Conservation (phyloP, 495 filamentous ascomycete species). For the Penicillium herquei region DNA sequence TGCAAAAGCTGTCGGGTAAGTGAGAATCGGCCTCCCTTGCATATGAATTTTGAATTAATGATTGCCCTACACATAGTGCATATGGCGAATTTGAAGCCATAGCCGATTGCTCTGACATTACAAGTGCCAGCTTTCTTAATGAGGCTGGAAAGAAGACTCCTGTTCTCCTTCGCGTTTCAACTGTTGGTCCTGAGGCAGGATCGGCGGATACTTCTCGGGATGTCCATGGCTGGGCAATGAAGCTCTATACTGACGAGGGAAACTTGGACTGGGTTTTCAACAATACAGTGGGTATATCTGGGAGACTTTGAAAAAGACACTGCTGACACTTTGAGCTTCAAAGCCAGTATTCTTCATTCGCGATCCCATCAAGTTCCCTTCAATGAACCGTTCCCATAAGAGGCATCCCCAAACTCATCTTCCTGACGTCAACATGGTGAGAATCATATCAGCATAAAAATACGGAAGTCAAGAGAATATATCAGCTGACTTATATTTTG, state of each 20-base stretch:
- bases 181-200: constrained; percentile 62
- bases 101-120: constrained; percentile 4
- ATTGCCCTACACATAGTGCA: no score
- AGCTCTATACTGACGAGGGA: constrained; percentile 76
- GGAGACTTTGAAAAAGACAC: no score
- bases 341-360: constrained; percentile 1
- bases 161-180: constrained; percentile 59
- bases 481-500: background rate
- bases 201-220: constrained; percentile 64
- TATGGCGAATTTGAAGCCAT: background rate
- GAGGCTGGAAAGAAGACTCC: constrained; percentile 62
- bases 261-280: constrained; percentile 59
- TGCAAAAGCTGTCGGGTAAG: background rate
- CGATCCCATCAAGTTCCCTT: constrained; percentile 1
- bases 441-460: background rate
- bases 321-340: no score
- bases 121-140: constrained; percentile 35
- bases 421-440: constrained; percentile 50
- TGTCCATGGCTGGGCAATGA: constrained; percentile 64
- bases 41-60: background rate
- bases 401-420: constrained; percentile 46
- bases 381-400: constrained; percentile 52
- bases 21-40: background rate
- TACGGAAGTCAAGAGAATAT: no score
- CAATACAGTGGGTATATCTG: constrained; percentile 21